phyloP scores from a whole-genome alignment of 2,329 filamentous ascomycete species.

The Sporothrix brasiliensis region DNA sequence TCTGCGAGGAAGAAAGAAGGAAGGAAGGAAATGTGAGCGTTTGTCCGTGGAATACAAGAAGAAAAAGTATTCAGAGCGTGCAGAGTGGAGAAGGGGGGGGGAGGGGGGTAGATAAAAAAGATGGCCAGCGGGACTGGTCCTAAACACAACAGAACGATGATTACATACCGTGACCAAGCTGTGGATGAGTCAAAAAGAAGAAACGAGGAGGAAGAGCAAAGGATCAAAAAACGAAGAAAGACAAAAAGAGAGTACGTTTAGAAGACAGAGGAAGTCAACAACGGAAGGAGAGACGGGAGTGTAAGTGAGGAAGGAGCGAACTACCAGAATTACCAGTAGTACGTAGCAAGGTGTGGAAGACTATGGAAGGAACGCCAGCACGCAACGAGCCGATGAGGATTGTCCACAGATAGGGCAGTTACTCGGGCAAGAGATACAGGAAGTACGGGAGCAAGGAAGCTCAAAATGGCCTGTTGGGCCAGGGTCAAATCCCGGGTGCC shows the following conservation, averaged over 20 bases:
- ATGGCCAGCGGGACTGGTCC: background rate
- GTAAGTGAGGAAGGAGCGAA: slow-evolving; percentile 27
- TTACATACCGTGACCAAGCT: slow-evolving; percentile 13
- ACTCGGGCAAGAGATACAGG: background rate
- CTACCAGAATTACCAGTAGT: background rate
- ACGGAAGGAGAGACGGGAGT: background rate
- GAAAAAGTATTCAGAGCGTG: background rate
- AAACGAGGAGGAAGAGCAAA: background rate
- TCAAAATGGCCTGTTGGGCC: slow-evolving; percentile 21
- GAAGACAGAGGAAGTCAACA: background rate
- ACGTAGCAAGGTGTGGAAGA: slow-evolving; percentile 15
- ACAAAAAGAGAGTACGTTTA: background rate
- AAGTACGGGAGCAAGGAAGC: background rate
- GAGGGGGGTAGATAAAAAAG: slow-evolving; percentile 8
- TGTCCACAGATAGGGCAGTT: slow-evolving; percentile 22
- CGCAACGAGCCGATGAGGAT: slow-evolving; percentile 8
- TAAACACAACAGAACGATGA: background rate
- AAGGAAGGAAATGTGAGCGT: slow-evolving; percentile 13
- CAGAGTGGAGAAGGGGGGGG: background rate
- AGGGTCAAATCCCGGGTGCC: slow-evolving; percentile 31
- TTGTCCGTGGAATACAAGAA: background rate
- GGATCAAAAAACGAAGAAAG: background rate
- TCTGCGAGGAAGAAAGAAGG: slow-evolving; percentile 6
- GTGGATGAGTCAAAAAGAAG: slow-evolving; percentile 2
- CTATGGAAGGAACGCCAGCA: slow-evolving; percentile 13